Evolutionary conservation across 371 early-diverging fungal species (phyloP), one percentile per base, ranked within the genome.

Genomic region (Apophysomyces ossiformis): DNA sequence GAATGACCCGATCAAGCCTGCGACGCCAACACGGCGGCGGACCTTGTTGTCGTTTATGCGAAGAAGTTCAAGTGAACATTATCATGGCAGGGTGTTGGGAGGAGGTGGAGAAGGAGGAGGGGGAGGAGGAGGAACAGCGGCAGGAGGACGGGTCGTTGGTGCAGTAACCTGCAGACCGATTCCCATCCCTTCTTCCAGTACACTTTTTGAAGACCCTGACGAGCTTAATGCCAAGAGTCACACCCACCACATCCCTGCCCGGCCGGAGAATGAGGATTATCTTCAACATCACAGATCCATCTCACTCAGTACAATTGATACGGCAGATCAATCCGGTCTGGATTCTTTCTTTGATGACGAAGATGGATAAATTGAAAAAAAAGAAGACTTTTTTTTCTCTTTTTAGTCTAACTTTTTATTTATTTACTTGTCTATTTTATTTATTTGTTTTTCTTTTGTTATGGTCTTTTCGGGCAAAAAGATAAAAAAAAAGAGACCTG

Each of bases 331-430:
- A 32, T 70, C 69, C 7, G 74, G 74, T 61, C 56, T 79, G 37
- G 79, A 79, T 63, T 79, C 79, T 4, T 79, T 79, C 59, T 79
- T 79, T 41, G 68, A 73, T 61, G 78, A 78, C 47, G 75, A 77
- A 60, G 70, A 76, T 47, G 43, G 62, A 13, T 67, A 66, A 60
- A 13, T 26, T 36, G 15, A 39, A 32, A 59, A 58, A 13, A 61
- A 46, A 60, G 15, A 60, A 61, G 44, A 38, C 43, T 13, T n/a
- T 47, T 47, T 21, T 46, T 16, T 46, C 15, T 16, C 5, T 0
- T 47, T 47, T 11, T 13, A 1, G 9, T 47, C n/a, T n/a, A 2
- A 47, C 4, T 47, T 47, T 18, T 47, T 18, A 47, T 47, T n/a
- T n/a, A 47, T 47, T 15, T 18, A 11, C 21, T 26, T 50, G 7